Base-by-base conservation (phyloP, 225 moss, liverwort and hornwort species). In the Marchantia polymorpha region DNA sequence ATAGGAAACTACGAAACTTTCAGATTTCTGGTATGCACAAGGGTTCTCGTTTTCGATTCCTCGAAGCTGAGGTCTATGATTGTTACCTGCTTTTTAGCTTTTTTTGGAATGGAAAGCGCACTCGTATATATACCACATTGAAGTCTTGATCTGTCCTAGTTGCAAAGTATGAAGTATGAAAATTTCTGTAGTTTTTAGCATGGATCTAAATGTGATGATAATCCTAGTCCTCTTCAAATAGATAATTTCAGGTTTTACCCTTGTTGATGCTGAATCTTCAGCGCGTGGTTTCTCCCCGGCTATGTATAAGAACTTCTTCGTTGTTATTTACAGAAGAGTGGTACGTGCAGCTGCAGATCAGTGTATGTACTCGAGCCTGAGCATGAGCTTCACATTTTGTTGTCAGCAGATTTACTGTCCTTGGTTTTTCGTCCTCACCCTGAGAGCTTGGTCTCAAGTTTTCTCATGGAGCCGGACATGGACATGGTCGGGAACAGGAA, bases 401-500 rank as follows among this genome's bases (percentile, higher is more conserved):
- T 67, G 30, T 67, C 67, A 67, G 67, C 67, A 29, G 67, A 67
- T 67, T 31, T 1, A 1, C 19, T 56, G 13, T 67, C 26, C 8
- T 12, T 12, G 25, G 0, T 9, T 31, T 12, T 67, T 3, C 14
- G 12, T 16, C 1, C 14, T 67, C 30, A 67, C 12, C n/a, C 67
- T 12, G 31, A 25, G 12, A 11, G 12, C 29, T 67, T 67, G 31
- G 0, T 10, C 26, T 12, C 29, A 30, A 5, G 25, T 27, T 13
- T 9, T 26, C 26, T 26, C 12, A 26, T 12, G 14, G 56, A 56
- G 1, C 14, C 16, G 12, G 52, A 50, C 51, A 51, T 8, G 20
- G 73, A 53, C n/a, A 64, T 8, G 25, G 64, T 49, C 8, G 77
- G 64, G 25, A 77, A 64, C 54, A 77, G 25, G 14, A 77, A 77